phyloP scores from a whole-genome alignment of 176 grass and related monocot genomes.

The Hsuehochloa calcarea region DNA sequence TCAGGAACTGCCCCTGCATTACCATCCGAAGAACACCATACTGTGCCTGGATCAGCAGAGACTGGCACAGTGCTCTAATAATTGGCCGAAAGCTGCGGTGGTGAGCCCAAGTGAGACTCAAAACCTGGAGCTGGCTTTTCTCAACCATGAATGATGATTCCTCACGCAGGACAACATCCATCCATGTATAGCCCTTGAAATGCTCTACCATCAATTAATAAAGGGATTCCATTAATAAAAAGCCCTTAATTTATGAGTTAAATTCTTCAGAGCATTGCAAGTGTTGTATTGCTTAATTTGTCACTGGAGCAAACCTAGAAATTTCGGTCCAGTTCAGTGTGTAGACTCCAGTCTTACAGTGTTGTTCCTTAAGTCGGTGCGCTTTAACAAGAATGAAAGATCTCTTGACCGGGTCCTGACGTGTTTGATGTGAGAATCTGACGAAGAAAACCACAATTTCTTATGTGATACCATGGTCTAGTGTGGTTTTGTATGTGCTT shows the following conservation, averaged over 20 bases:
- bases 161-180: neutral
- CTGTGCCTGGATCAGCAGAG: conserved; percentile 50
- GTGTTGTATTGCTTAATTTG: neutral
- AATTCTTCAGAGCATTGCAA: conserved; percentile 8
- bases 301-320: neutral
- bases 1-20: conserved; percentile 41
- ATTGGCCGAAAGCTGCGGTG: conserved; percentile 46
- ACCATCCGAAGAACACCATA: conserved; percentile 48
- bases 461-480: neutral
- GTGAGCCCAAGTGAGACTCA: conserved; percentile 15
- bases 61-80: conserved; percentile 43
- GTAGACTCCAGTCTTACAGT: neutral
- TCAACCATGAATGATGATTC: conserved; percentile 31
- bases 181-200: neutral
- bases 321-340: neutral
- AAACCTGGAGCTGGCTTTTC: conserved; percentile 26
- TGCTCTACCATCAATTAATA: neutral
- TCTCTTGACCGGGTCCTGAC: neutral
- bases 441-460: neutral
- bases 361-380: neutral
- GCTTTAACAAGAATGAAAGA: neutral
- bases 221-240: neutral
- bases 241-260: neutral
- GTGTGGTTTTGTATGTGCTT: neutral
- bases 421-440: neutral